Conservation (phyloP, 2,329 filamentous ascomycete genomes). For the Trichoderma koningiopsis region DNA sequence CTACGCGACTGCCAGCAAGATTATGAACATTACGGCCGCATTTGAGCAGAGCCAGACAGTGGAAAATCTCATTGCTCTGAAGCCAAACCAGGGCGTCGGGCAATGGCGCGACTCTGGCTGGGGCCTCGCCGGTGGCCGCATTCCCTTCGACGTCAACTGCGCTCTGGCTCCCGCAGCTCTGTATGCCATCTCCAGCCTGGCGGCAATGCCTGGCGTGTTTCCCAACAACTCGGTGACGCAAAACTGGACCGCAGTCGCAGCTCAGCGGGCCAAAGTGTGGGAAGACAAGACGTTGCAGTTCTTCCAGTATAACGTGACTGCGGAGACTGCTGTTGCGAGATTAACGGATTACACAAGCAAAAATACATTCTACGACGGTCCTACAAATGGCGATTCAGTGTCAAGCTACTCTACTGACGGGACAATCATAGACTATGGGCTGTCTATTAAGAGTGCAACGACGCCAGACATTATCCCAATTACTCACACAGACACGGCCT, state of each 20-base stretch:
- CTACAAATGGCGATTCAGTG: slow-evolving; percentile 46
- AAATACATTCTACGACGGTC: slow-evolving; percentile 46
- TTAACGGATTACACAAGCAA: slow-evolving; percentile 51
- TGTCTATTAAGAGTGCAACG: slow-evolving; percentile 57
- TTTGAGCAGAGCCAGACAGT: slow-evolving; percentile 56
- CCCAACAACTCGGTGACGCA: slow-evolving; percentile 40
- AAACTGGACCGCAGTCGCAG: slow-evolving; percentile 50
- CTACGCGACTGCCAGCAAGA: slow-evolving; percentile 56
- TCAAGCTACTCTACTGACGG: slow-evolving; percentile 39
- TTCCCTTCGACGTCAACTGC: slow-evolving; percentile 68
- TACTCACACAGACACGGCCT: slow-evolving; percentile 66
- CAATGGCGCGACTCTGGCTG: slow-evolving; percentile 65
- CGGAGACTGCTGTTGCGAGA: slow-evolving; percentile 47
- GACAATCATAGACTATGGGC: slow-evolving; percentile 53
- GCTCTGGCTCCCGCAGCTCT: slow-evolving; percentile 64
- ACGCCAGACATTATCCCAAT: slow-evolving; percentile 54
- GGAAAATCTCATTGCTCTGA: slow-evolving; percentile 61
- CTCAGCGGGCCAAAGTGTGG: slow-evolving; percentile 60
- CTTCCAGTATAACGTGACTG: slow-evolving; percentile 52
- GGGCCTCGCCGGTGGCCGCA: slow-evolving; percentile 61
- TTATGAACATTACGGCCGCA: slow-evolving; percentile 56
- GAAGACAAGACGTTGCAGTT: slow-evolving; percentile 61
- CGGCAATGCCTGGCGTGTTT: slow-evolving; percentile 52
- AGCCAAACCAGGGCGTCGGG: slow-evolving; percentile 56
- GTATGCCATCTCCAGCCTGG: slow-evolving; percentile 56